Evolutionary conservation across 2,329 filamentous ascomycete genomes (phyloP), one percentile per base, ranked within the genome.

Genomic region (Trichoderma brevicompactum): DNA sequence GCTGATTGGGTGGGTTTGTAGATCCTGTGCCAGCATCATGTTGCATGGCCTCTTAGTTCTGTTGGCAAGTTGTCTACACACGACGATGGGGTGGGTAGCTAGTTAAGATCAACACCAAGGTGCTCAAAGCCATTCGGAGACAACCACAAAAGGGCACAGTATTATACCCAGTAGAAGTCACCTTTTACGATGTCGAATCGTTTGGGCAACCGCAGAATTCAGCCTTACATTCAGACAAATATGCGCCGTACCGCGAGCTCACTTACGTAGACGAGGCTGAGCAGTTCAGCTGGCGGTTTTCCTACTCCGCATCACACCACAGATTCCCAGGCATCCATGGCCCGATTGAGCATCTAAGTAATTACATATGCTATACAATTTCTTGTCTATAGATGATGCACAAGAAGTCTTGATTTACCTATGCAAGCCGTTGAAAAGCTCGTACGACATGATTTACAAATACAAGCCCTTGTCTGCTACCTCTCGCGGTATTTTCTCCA

Each of bases 401-500:
- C 12, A 23, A 7, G 10, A 5, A 7, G 10, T 15, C 23, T 49
- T 2, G 13, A 53, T 40, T 28, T 2, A 28, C 9, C 1, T 23
- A 15, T 40, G 2, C 3, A 15, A 10, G 8, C 40, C 13, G 8
- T 19, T 28, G 28, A 9, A 44, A n/a, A 55, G 19, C 15, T 43
- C 40, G 34, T n/a, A 12, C 15, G 13, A 6, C 15, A 59, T 59
- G 55, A 9, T 6, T 19, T 59, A 46, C 55, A 48, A 46, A 12
- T 59, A 48, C 36, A 46, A 23, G 1, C 54, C 54, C 5, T 19
- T 58, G 7, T 38, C 40, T 8, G 28, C 43, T 3, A 7, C 40
- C 9, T 32, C 55, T 59, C n/a, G 41, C 41, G 55, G 32, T 48
- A 38, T 7, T 15, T 59, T 59, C 10, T 48, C 41, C 12, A 59